phyloP scores from a whole-genome alignment of 139 green algal genomes.

The Micractinium sp. region DNA sequence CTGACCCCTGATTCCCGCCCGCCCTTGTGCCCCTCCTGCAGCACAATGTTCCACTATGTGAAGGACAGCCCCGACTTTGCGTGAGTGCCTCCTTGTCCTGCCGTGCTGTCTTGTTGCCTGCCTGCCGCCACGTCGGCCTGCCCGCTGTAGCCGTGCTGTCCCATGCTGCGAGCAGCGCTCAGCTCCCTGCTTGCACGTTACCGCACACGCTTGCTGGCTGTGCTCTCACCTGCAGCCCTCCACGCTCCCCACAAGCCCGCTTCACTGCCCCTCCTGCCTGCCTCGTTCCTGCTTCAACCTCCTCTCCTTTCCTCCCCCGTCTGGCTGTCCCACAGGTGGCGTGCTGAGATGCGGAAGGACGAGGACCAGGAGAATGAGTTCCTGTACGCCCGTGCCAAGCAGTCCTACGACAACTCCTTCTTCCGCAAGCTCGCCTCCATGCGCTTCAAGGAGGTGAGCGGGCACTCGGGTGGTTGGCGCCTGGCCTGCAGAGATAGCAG shows the following conservation, averaged over 20 bases:
- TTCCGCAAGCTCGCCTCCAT: constrained; percentile 14
- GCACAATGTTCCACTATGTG: constrained; percentile 4
- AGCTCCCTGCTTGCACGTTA: no score
- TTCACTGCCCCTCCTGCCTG: no score
- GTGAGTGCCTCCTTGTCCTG: neutral
- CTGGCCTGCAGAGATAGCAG: no score
- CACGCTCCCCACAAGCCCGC: no score
- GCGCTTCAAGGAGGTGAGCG: constrained; percentile 1
- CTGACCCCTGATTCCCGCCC: neutral
- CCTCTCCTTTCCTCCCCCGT: no score
- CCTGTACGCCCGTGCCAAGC: neutral
- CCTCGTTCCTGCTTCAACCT: no score
- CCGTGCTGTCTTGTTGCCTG: no score
- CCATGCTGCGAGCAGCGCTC: no score
- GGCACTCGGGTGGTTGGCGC: neutral
- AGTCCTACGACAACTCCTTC: constrained; percentile 3
- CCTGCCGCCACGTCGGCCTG: no score
- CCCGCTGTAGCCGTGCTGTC: no score
- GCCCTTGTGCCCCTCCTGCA: neutral
- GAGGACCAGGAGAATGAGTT: neutral
- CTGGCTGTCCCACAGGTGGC: neutral
- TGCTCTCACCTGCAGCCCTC: no score
- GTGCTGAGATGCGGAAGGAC: constrained; percentile 11
- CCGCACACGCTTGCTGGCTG: no score
- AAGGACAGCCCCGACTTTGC: constrained; percentile 9